Evolutionary conservation across 78 protist genomes (phyloP).

Genomic region (Dictyostelium brefeldianum): DNA sequence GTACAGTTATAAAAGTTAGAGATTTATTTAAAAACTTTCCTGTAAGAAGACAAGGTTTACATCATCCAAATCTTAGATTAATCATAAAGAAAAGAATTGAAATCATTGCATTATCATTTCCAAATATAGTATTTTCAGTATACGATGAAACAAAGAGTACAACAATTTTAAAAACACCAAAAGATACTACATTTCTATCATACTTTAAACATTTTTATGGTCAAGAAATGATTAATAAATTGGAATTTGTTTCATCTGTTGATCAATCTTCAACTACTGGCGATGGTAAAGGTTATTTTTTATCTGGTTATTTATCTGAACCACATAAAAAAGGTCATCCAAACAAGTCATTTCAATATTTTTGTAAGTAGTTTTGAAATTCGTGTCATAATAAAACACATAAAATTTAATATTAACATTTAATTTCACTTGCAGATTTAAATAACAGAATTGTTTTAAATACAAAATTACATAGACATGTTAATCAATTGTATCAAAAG

Average conservation of each 20-base stretch:
- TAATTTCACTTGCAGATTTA: background rate
- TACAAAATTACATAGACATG: constrained; percentile 64
- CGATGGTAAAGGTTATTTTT: background rate
- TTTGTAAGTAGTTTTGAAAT: constrained; percentile 30
- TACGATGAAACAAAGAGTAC: constrained; percentile 26
- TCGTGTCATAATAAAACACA: background rate
- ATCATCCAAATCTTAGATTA: constrained; percentile 1
- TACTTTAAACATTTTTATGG: constrained; percentile 42
- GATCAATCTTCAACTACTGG: background rate
- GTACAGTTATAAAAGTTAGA: constrained; percentile 45
- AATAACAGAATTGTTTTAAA: constrained; percentile 54
- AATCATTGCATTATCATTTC: constrained; percentile 49
- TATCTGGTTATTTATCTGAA: constrained; percentile 34
- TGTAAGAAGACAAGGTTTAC: constrained; percentile 51
- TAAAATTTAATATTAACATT: background rate
- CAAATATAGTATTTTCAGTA: constrained; percentile 25
- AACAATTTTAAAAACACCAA: constrained; percentile 12
- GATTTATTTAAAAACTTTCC: constrained; percentile 59
- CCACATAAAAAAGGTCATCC: constrained; percentile 62
- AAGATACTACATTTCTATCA: constrained; percentile 2
- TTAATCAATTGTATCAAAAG: constrained; percentile 42
- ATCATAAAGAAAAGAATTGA: constrained; percentile 25
- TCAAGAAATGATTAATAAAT: constrained; percentile 27
- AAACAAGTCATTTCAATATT: constrained; percentile 43
- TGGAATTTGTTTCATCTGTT: constrained; percentile 15